These are phyloP conservation scores for Talaromyces adpressus DNA, from an alignment of 495 filamentous ascomycete species.

Conservation along the genomic window DNA sequence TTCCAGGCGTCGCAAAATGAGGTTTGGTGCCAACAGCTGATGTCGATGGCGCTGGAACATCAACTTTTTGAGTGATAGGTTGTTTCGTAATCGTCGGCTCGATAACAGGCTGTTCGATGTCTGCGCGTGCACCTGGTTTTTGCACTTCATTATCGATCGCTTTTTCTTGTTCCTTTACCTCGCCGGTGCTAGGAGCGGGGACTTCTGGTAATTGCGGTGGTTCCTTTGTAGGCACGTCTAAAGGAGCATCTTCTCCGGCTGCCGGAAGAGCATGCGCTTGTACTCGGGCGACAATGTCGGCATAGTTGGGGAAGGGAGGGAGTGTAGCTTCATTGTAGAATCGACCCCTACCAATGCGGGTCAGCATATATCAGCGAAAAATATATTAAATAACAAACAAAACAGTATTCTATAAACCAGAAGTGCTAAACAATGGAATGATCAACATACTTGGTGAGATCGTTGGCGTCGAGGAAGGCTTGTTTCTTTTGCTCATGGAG, in stretches of 20 bases:
- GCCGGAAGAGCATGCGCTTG: slow-evolving; percentile 21
- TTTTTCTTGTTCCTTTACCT: background rate
- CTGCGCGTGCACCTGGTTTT: background rate
- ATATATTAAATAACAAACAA: background rate
- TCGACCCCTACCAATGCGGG: slow-evolving; percentile 49
- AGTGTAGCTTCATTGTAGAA: slow-evolving; percentile 65
- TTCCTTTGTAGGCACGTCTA: background rate
- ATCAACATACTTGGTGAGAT: slow-evolving; percentile 66
- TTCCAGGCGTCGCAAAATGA: slow-evolving; percentile 5
- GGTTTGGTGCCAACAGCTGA: slow-evolving; percentile 6
- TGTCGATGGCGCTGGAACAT: slow-evolving; percentile 8
- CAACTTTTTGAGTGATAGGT: background rate
- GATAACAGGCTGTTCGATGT: background rate
- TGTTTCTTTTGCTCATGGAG: slow-evolving; percentile 44
- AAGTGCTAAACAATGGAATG: slow-evolving; percentile 6
- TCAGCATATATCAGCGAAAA: slow-evolving; percentile 6
- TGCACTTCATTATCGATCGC: background rate
- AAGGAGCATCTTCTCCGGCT: slow-evolving; percentile 11
- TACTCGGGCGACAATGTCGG: slow-evolving; percentile 22
- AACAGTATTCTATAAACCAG: slow-evolving; percentile 15
- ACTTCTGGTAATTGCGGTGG: background rate
- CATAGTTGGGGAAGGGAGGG: slow-evolving; percentile 47
- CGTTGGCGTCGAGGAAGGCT: slow-evolving; percentile 64
- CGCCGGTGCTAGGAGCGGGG: background rate
- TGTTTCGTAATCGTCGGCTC: background rate